Conservation (phyloP, 768 basidiomycete species). For the Polyporus arcularius region DNA sequence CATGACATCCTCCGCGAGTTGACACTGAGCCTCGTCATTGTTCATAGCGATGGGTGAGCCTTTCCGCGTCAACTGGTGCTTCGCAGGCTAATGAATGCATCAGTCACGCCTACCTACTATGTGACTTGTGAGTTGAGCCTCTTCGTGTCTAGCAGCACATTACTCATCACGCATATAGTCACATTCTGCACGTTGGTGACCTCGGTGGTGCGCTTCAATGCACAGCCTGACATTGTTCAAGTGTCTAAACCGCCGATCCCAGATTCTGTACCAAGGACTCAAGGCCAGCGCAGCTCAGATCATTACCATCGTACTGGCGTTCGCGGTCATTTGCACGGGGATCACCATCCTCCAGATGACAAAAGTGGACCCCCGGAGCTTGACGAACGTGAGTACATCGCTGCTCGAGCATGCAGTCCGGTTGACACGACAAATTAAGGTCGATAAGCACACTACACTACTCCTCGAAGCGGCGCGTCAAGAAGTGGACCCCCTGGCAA, state of each 20-base stretch:
- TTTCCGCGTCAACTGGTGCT: neutral
- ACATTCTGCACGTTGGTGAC: constrained; percentile 82
- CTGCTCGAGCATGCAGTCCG: neutral
- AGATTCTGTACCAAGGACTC: constrained; percentile 89
- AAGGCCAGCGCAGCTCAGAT: constrained; percentile 73
- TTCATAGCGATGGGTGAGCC: constrained; percentile 59
- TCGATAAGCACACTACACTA: constrained; percentile 85
- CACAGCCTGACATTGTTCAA: too few species aligned
- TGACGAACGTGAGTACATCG: constrained; percentile 41
- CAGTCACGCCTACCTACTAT: constrained; percentile 83
- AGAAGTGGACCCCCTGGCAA: constrained; percentile 35
- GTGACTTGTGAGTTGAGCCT: constrained; percentile 58
- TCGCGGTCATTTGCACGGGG: constrained; percentile 85
- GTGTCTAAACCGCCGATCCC: neutral
- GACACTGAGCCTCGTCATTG: neutral
- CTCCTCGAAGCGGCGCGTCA: constrained; percentile 78
- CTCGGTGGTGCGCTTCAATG: constrained; percentile 55
- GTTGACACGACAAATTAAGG: constrained; percentile 32
- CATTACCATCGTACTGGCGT: constrained; percentile 85
- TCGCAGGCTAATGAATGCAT: constrained; percentile 23
- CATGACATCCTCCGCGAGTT: neutral
- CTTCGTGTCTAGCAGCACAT: neutral
- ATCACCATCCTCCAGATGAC: constrained; percentile 94
- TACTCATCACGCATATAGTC: constrained; percentile 41
- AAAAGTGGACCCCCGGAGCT: constrained; percentile 80